These are phyloP conservation scores for Wickerhamiella lipophila DNA, from an alignment of 805 yeast genomes.

Conservation along the genomic window DNA sequence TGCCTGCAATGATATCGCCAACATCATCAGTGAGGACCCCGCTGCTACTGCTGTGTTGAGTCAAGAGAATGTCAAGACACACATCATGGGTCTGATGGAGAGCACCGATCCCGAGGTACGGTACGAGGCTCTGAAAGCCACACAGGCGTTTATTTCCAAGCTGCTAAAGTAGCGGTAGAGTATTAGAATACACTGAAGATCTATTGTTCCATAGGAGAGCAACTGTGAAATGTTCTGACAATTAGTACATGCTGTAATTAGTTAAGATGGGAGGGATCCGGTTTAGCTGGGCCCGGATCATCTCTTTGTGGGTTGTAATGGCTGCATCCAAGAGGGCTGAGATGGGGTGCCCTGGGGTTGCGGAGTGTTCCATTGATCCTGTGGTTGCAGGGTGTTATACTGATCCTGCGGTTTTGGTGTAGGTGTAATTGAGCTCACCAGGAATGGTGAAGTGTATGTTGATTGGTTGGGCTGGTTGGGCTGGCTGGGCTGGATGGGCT, in stretches of 20 bases:
- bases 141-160: constrained; percentile 86
- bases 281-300: too few species aligned
- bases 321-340: not conserved
- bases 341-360: not conserved
- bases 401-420: not conserved
- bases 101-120: constrained; percentile 75
- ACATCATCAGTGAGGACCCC: constrained; percentile 48
- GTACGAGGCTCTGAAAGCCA: constrained; percentile 87
- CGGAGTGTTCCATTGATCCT: not conserved
- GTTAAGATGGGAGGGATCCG: too few species aligned
- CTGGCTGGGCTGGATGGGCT: too few species aligned
- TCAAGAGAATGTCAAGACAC: constrained; percentile 52
- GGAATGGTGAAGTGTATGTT: constrained; percentile 1
- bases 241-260: too few species aligned
- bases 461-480: too few species aligned
- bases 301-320: not conserved
- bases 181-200: too few species aligned
- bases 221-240: too few species aligned
- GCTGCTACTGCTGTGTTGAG: constrained; percentile 45
- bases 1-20: constrained; percentile 54
- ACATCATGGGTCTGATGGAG: constrained; percentile 73
- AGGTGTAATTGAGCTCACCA: constrained; percentile 3
- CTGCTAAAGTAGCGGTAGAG: constrained; percentile 35
- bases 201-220: too few species aligned
- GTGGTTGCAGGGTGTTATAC: not conserved